phyloP scores from a whole-genome alignment of 2,329 filamentous ascomycete species.

The Xylariaceae sp. region DNA sequence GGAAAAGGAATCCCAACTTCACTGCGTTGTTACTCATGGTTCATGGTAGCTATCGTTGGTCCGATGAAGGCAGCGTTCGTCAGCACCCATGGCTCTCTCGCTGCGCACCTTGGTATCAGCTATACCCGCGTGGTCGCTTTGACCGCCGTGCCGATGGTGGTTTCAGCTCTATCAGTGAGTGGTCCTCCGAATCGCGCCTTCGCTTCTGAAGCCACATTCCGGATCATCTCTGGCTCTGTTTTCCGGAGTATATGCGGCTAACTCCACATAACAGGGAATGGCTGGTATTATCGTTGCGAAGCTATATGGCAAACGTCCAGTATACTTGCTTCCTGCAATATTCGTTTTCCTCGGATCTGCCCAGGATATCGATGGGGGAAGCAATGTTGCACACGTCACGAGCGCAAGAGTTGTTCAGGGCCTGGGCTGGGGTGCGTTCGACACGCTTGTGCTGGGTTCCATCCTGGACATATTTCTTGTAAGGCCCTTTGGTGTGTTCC shows the following conservation, averaged over 20 bases:
- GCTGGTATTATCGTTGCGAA: constrained; percentile 40
- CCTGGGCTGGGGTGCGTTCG: constrained; percentile 56
- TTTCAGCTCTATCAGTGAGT: constrained; percentile 39
- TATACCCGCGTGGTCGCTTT: constrained; percentile 47
- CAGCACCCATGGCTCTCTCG: constrained; percentile 43
- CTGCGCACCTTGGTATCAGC: constrained; percentile 39
- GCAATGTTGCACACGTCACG: constrained; percentile 45
- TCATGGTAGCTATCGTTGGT: constrained; percentile 41
- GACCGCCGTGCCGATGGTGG: constrained; percentile 50
- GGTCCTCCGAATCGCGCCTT: no score
- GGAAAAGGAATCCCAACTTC: constrained; percentile 51
- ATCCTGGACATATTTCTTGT: constrained; percentile 58
- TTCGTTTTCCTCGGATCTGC: constrained; percentile 46
- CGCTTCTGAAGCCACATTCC: no score
- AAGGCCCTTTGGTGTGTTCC: constrained; percentile 3
- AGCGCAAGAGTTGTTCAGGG: constrained; percentile 52
- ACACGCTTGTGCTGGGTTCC: constrained; percentile 48
- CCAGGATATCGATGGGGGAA: constrained; percentile 45
- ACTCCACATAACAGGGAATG: constrained; percentile 30
- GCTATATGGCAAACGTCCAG: constrained; percentile 49
- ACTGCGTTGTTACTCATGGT: constrained; percentile 43
- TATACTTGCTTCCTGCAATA: constrained; percentile 46
- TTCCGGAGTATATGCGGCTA: no score
- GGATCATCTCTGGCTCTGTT: no score
- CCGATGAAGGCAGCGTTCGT: constrained; percentile 54